Evolutionary conservation across 495 filamentous ascomycete genomes (phyloP).

Genomic region (Penicillium flavigenum): DNA sequence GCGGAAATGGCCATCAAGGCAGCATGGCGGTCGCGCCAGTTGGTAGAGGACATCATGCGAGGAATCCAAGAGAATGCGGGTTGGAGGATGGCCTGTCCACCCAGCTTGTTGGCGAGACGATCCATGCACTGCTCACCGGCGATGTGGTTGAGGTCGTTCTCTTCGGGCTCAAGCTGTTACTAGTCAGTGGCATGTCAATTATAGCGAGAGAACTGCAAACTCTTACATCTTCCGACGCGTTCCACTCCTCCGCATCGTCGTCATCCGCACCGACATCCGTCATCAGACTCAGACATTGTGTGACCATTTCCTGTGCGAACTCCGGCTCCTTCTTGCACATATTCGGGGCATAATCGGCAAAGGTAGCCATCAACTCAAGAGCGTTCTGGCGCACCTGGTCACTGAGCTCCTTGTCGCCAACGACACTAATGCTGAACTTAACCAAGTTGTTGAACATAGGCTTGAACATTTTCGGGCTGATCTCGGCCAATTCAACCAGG

Average conservation of each 20-base stretch:
- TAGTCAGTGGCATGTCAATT: constrained; percentile 19
- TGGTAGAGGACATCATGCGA: constrained; percentile 91
- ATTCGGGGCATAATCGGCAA: constrained; percentile 87
- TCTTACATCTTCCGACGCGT: constrained; percentile 84
- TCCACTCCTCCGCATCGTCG: constrained; percentile 93
- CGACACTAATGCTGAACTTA: constrained; percentile 84
- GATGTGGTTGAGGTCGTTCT: constrained; percentile 96
- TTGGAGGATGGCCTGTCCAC: constrained; percentile 78
- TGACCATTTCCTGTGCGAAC: constrained; percentile 96
- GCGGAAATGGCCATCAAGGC: constrained; percentile 99
- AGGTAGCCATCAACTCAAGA: constrained; percentile 95
- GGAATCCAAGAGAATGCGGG: constrained; percentile 98
- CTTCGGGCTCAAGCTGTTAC: constrained; percentile 78
- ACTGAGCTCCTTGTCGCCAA: constrained; percentile 91
- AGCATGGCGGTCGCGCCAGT: constrained; percentile 95
- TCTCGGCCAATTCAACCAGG: constrained; percentile 89
- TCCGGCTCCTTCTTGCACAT: constrained; percentile 92
- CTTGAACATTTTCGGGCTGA: constrained; percentile 95
- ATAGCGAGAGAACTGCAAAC: constrained; percentile 17
- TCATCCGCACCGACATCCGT: constrained; percentile 97
- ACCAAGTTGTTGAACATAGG: constrained; percentile 85
- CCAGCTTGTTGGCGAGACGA: constrained; percentile 93
- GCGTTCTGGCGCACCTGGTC: constrained; percentile 92
- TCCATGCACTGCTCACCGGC: constrained; percentile 99
- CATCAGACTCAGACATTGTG: constrained; percentile 97